These are phyloP conservation scores for Talaromyces sp. DNA, from an alignment of 2,329 filamentous ascomycete genomes.

Conservation along the genomic window DNA sequence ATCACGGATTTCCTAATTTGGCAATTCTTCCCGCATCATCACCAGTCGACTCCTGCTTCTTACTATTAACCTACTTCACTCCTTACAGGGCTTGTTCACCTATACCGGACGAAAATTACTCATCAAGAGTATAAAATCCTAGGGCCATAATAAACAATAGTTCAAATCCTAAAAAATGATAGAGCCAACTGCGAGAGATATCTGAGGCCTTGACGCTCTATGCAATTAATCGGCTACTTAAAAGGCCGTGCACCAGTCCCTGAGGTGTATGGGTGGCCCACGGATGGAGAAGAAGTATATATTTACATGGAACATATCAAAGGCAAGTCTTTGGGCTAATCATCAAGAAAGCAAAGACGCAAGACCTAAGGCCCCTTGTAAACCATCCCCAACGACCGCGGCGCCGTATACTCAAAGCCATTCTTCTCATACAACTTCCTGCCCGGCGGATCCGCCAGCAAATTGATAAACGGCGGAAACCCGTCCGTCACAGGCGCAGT, in stretches of 20 bases:
- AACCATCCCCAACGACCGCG: conserved; percentile 35
- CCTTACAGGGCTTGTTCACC: no score
- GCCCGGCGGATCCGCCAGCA: conserved; percentile 44
- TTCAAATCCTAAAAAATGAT: no score
- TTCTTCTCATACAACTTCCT: conserved; percentile 42
- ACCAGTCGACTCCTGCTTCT: no score
- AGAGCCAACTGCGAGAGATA: conserved; percentile 11
- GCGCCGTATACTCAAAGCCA: conserved; percentile 41
- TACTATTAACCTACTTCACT: no score
- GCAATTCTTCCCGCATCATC: no score
- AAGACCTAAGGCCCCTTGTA: conserved; percentile 8
- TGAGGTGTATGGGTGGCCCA: conserved; percentile 1
- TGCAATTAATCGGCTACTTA: neutral
- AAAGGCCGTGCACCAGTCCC: conserved; percentile 20
- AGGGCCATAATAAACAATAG: no score
- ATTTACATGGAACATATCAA: conserved; percentile 31
- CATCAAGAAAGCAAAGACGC: neutral
- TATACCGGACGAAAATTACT: no score
- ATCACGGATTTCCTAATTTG: no score
- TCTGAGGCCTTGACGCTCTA: conserved; percentile 5
- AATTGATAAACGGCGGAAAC: conserved; percentile 37
- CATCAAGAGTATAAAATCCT: no score
- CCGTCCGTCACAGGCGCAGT: conserved; percentile 28
- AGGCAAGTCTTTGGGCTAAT: conserved; percentile 17
- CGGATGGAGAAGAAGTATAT: conserved; percentile 18